phyloP scores from a whole-genome alignment of 2,329 filamentous ascomycete genomes.

The Ascochyta fabae region DNA sequence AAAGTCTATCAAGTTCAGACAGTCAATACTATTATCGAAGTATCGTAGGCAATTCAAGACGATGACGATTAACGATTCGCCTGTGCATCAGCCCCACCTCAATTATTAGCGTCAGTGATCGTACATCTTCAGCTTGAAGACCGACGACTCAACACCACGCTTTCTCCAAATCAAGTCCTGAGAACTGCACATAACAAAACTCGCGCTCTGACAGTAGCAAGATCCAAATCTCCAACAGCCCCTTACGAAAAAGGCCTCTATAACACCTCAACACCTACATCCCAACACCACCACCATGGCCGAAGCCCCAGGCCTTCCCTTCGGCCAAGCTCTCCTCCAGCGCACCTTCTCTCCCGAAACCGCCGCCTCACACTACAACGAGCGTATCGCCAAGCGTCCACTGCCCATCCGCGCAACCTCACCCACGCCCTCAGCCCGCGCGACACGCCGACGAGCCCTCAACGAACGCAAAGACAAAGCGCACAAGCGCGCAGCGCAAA shows the following conservation, averaged over 20 bases:
- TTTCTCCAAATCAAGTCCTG: not conserved
- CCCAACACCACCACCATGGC: conserved; percentile 22
- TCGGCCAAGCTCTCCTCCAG: conserved; percentile 66
- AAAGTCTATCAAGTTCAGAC: no score
- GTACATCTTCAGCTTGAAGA: not conserved
- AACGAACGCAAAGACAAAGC: conserved; percentile 46
- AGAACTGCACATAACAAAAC: no score
- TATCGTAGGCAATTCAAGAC: not conserved
- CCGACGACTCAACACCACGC: not conserved
- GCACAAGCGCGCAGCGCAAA: conserved; percentile 52
- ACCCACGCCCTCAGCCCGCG: conserved; percentile 60
- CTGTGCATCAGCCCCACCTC: not conserved
- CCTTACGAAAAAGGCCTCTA: not conserved
- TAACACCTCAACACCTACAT: not conserved
- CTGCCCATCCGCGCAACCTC: conserved; percentile 80
- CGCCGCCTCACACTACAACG: conserved; percentile 73
- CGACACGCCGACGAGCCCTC: conserved; percentile 60
- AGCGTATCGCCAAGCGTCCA: conserved; percentile 83
- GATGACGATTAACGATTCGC: not conserved
- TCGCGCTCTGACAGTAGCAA: no score
- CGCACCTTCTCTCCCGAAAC: conserved; percentile 80
- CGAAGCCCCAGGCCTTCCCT: conserved; percentile 21
- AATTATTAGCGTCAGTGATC: conserved; percentile 3
- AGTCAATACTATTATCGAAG: no score
- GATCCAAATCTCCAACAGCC: not conserved